These are phyloP conservation scores for Eremochloa ophiuroides DNA, from an alignment of 176 grass and related monocot genomes.

Conservation along the genomic window DNA sequence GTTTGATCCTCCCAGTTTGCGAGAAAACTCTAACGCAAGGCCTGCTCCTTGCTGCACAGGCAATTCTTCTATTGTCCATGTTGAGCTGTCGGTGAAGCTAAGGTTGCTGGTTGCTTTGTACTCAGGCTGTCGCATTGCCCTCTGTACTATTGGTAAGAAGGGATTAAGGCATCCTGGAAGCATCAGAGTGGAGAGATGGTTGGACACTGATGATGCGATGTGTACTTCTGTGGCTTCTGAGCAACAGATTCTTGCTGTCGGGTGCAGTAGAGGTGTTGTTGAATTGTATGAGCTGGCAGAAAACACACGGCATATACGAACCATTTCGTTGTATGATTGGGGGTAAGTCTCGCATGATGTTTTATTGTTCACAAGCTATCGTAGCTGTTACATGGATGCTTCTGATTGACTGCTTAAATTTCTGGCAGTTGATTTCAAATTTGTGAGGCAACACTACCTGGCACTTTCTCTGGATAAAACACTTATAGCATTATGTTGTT, in stretches of 20 bases:
- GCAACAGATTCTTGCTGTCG: conserved; percentile 91
- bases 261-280: conserved; percentile 81
- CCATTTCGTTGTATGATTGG: conserved; percentile 94
- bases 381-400: neutral
- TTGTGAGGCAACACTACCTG: neutral
- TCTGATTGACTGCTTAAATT: neutral
- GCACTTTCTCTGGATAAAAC: conserved; percentile 1
- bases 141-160: conserved; percentile 86
- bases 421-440: conserved; percentile 2
- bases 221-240: conserved; percentile 88
- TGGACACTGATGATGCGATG: conserved; percentile 64
- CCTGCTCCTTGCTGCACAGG: conserved; percentile 56
- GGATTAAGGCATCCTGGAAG: conserved; percentile 62
- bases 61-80: conserved; percentile 58
- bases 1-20: conserved; percentile 43
- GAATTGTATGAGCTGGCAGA: conserved; percentile 94
- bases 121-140: conserved; percentile 74
- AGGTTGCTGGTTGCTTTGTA: conserved; percentile 75
- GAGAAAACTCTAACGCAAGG: conserved; percentile 33
- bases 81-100: conserved; percentile 79
- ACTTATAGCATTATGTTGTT: neutral
- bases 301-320: conserved; percentile 59
- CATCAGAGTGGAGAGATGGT: conserved; percentile 77
- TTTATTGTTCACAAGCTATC: neutral
- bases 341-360: conserved; percentile 49